These are phyloP conservation scores for Penstemon eatonii DNA, from an alignment of 257 asterid species.

Conservation along the genomic window DNA sequence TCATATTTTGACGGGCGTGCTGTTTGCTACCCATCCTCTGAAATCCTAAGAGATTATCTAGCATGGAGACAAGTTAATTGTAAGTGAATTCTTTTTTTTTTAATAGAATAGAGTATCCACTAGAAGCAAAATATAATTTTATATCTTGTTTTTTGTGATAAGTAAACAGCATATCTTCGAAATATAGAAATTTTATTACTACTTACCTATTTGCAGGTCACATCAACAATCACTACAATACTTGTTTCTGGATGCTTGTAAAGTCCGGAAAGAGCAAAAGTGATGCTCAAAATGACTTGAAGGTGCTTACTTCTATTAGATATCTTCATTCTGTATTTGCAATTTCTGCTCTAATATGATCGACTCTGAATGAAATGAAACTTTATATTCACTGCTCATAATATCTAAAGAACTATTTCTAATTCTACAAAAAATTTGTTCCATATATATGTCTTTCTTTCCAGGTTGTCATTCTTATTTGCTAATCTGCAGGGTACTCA, in stretches of 20 bases:
- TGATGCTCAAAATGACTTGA: conserved; percentile 66
- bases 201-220: conserved; percentile 60
- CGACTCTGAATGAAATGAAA: too few species aligned
- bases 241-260: conserved; percentile 96
- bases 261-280: conserved; percentile 77
- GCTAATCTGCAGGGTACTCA: conserved; percentile 64
- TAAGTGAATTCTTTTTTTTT: conserved; percentile 35
- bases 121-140: background rate
- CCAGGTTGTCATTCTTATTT: too few species aligned
- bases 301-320: conserved; percentile 41
- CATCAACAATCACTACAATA: conserved; percentile 85
- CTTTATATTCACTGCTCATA: too few species aligned
- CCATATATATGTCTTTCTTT: too few species aligned
- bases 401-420: background rate
- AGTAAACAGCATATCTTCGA: conserved; percentile 8
- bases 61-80: conserved; percentile 98
- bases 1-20: conserved; percentile 88
- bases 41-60: conserved; percentile 70
- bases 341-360: too few species aligned
- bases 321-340: background rate
- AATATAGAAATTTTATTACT: background rate
- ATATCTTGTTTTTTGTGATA: background rate
- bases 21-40: conserved; percentile 74
- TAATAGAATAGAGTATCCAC: conserved; percentile 4
- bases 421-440: background rate